Evolutionary conservation across 2,329 filamentous ascomycete genomes (phyloP).

Genomic region (Furcasterigmium sp.): DNA sequence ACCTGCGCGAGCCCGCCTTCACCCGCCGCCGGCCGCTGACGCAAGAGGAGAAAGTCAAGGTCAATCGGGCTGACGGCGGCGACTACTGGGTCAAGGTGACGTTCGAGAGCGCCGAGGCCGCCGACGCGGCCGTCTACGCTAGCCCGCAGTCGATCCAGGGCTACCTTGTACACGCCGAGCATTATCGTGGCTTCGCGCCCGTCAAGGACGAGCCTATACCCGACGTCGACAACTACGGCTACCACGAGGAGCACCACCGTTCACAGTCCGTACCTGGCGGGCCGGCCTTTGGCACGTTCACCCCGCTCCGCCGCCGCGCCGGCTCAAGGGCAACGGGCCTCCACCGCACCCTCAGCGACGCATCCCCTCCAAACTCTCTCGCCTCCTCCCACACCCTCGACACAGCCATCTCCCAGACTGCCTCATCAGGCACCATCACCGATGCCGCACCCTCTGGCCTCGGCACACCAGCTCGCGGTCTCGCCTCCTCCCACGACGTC

Average conservation of each 20-base stretch:
- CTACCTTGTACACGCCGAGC: constrained; percentile 65
- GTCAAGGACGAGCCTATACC: constrained; percentile 58
- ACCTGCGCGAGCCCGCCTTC: constrained; percentile 67
- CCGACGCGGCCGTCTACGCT: constrained; percentile 62
- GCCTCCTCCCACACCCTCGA: constrained; percentile 54
- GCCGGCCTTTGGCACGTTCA: constrained; percentile 9
- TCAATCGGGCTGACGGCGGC: constrained; percentile 77
- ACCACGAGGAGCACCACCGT: constrained; percentile 19
- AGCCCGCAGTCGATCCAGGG: constrained; percentile 70
- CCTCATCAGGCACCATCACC: constrained; percentile 15
- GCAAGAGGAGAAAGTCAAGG: constrained; percentile 68
- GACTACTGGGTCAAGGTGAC: constrained; percentile 90
- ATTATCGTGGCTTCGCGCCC: constrained; percentile 61
- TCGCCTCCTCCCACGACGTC: background rate
- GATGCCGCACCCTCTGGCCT: background rate
- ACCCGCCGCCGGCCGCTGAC: constrained; percentile 62
- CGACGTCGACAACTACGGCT: constrained; percentile 35
- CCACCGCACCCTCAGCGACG: constrained; percentile 23
- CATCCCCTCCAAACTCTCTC: constrained; percentile 39
- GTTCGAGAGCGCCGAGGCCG: constrained; percentile 68
- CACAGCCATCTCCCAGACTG: constrained; percentile 38
- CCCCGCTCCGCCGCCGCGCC: constrained; percentile 18
- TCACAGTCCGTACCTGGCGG: constrained; percentile 30
- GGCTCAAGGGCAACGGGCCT: constrained; percentile 20
- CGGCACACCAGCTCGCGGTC: background rate